These are phyloP conservation scores for Colletotrichum sp. DNA, from an alignment of 2,329 filamentous ascomycete genomes.

Conservation along the genomic window DNA sequence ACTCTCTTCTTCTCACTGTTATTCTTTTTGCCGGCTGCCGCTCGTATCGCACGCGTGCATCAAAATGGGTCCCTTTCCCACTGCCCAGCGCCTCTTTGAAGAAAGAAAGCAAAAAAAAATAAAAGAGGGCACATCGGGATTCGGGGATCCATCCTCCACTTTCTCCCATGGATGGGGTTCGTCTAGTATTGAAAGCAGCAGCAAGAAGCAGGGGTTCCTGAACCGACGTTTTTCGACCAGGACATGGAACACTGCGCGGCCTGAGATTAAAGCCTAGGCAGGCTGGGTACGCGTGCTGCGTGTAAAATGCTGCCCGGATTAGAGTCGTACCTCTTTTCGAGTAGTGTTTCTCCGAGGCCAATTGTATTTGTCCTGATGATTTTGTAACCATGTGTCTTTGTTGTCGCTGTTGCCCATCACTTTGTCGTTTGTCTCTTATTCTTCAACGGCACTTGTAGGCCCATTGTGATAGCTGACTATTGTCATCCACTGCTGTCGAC, in stretches of 20 bases:
- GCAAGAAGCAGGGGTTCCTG: neutral
- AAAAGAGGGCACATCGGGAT: slow-evolving; percentile 9
- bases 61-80: neutral
- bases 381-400: neutral
- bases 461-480: neutral
- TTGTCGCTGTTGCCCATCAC: neutral
- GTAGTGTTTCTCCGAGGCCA: neutral
- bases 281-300: neutral
- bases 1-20: neutral
- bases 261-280: neutral
- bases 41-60: slow-evolving; percentile 15
- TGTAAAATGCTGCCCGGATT: neutral
- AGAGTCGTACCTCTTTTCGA: neutral
- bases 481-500: neutral
- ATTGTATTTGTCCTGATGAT: neutral
- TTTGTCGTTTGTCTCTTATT: neutral
- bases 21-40: slow-evolving; percentile 8
- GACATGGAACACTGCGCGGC: slow-evolving; percentile 1
- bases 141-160: slow-evolving; percentile 15
- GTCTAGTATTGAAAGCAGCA: neutral
- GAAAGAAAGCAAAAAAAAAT: neutral
- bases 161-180: neutral
- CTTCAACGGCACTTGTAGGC: neutral
- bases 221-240: neutral
- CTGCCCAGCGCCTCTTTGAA: neutral